Percentiles rank a stretch among this genome's conserved stretches.
Conservation (phyloP, 257 asterid species). For the Lithospermum erythrorhizon region DNA sequence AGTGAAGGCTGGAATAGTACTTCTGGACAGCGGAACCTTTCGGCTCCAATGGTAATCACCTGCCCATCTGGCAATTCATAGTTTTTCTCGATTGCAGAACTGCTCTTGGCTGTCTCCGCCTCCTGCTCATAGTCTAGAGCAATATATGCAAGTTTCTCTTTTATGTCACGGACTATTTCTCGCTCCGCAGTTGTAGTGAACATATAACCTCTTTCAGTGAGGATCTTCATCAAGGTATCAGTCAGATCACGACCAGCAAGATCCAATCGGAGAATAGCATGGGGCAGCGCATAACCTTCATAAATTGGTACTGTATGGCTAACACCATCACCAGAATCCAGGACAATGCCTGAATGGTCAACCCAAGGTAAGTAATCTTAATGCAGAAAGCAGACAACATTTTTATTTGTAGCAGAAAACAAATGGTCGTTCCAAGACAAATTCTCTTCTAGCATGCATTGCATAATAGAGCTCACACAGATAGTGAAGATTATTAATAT, state of each 20-base stretch:
- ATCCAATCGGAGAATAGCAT: slow-evolving; percentile 18
- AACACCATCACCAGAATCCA: slow-evolving; percentile 26
- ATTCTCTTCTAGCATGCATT: too few relatives aligned
- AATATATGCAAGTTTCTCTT: slow-evolving; percentile 23
- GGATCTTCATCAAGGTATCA: slow-evolving; percentile 16
- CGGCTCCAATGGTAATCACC: slow-evolving; percentile 23
- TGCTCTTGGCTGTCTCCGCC: slow-evolving; percentile 17
- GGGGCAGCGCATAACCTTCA: slow-evolving; percentile 25
- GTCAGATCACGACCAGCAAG: slow-evolving; percentile 25
- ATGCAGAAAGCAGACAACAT: too few relatives aligned
- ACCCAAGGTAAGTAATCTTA: neutral
- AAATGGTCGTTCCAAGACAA: too few relatives aligned
- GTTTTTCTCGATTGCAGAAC: slow-evolving; percentile 23
- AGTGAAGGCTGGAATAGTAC: slow-evolving; percentile 29
- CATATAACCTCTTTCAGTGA: slow-evolving; percentile 22
- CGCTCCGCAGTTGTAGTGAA: slow-evolving; percentile 21
- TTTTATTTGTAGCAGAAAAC: too few relatives aligned
- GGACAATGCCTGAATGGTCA: slow-evolving; percentile 12
- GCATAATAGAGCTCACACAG: too few relatives aligned
- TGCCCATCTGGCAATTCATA: slow-evolving; percentile 27
- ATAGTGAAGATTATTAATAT: too few relatives aligned
- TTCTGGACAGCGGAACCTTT: slow-evolving; percentile 27
- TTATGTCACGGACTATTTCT: slow-evolving; percentile 25
- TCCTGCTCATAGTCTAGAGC: slow-evolving; percentile 24
- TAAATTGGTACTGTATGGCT: slow-evolving; percentile 26